A percentile compares a stretch with the other conserved stretches of the same genome.
Evolutionary conservation across 768 basidiomycete species (phyloP).

Genomic region (Fistulinella prunicolor): DNA sequence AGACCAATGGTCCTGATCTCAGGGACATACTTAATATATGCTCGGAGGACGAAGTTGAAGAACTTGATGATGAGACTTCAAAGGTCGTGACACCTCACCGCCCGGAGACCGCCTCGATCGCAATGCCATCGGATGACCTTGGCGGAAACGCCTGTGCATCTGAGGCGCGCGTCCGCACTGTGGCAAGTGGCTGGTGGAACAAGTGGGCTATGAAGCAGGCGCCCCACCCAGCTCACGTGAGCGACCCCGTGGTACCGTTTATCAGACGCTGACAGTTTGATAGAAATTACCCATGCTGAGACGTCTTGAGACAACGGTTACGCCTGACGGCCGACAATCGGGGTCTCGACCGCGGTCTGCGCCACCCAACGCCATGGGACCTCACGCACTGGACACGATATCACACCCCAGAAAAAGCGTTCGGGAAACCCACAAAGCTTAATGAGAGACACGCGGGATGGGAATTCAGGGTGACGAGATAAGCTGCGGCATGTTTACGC

Average conservation of each 20-base stretch:
- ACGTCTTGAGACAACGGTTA: constrained; percentile 48
- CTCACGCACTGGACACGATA: constrained; percentile 16
- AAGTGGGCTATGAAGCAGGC: constrained; percentile 42
- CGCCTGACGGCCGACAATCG: constrained; percentile 40
- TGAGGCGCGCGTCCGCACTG: constrained; percentile 36
- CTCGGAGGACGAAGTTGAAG: constrained; percentile 45
- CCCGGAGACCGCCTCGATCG: constrained; percentile 29
- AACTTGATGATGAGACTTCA: constrained; percentile 24
- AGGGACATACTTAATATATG: constrained; percentile 43
- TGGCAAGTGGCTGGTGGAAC: constrained; percentile 51
- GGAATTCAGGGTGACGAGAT: constrained; percentile 1
- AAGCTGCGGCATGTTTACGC: constrained; percentile 8
- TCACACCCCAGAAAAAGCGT: constrained; percentile 20
- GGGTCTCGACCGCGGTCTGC: constrained; percentile 28
- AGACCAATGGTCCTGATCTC: constrained; percentile 42
- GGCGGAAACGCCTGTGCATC: constrained; percentile 19
- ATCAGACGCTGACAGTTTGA: constrained; percentile 7
- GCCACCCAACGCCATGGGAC: constrained; percentile 22
- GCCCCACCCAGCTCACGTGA: constrained; percentile 16
- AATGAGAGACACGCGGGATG: constrained; percentile 11
- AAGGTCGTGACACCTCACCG: constrained; percentile 32
- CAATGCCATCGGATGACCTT: constrained; percentile 29
- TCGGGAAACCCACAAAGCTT: constrained; percentile 4
- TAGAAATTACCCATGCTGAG: constrained; percentile 36
- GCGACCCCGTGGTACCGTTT: constrained; percentile 10